A percentile compares a stretch with the other conserved stretches of the same genome.
Evolutionary conservation across 306 rosid genomes (phyloP).

Genomic region (Prunus fruticosa): DNA sequence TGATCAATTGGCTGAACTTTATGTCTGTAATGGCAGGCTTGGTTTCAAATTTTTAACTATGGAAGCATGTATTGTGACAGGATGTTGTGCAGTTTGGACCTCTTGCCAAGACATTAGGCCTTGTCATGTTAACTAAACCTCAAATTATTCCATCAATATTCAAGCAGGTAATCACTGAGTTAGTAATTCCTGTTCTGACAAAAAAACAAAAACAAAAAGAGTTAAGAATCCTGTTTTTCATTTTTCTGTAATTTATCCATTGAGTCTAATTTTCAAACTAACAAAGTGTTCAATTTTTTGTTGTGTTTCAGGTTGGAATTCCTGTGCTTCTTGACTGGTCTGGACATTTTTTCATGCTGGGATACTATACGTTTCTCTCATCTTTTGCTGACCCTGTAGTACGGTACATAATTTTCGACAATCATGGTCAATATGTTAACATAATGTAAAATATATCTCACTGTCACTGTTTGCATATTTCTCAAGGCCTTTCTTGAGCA

Average conservation of each 20-base stretch:
- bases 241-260: too few relatives aligned
- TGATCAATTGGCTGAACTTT: conserved; percentile 7
- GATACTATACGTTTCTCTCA: conserved; percentile 70
- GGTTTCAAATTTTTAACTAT: not conserved
- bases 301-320: conserved; percentile 67
- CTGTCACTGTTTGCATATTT: conserved; percentile 14
- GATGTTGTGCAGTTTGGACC: conserved; percentile 95
- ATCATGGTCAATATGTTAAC: not conserved
- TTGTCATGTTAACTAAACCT: conserved; percentile 85
- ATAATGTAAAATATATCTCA: not conserved
- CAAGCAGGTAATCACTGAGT: conserved; percentile 64
- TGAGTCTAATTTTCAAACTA: not conserved
- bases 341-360: conserved; percentile 80
- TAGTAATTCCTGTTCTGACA: not conserved
- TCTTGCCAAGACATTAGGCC: conserved; percentile 84
- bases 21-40: not conserved
- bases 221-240: too few relatives aligned
- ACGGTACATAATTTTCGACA: conserved; percentile 42
- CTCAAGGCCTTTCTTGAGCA: conserved; percentile 55
- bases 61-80: conserved; percentile 33
- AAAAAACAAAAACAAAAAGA: too few relatives aligned
- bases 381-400: conserved; percentile 68
- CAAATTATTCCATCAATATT: conserved; percentile 86
- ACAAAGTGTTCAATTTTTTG: not conserved
- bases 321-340: conserved; percentile 84